A percentile compares a stretch with the other conserved stretches of the same genome.
Evolutionary conservation across 2,329 filamentous ascomycete genomes (phyloP).

Genomic region (Arthrobotrys pseudoclavata): DNA sequence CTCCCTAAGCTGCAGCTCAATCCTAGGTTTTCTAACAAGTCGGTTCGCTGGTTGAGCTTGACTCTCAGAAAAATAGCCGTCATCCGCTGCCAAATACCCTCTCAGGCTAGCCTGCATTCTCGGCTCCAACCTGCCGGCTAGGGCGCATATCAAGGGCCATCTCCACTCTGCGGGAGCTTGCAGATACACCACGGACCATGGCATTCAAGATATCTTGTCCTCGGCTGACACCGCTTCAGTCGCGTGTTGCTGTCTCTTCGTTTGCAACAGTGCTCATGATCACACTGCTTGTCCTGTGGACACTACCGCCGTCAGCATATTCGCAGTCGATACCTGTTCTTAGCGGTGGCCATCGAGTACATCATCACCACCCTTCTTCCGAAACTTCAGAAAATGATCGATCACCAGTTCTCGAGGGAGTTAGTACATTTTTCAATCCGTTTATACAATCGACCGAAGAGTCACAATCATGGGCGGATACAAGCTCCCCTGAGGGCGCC

Average conservation of each 20-base stretch:
- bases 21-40: constrained; percentile 23
- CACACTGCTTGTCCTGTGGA: constrained; percentile 74
- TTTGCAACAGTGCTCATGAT: constrained; percentile 74
- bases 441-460: constrained; percentile 48
- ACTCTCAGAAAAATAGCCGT: constrained; percentile 8
- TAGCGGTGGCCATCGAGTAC: constrained; percentile 63
- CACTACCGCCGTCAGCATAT: constrained; percentile 73
- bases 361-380: constrained; percentile 59
- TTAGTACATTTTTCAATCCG: constrained; percentile 61
- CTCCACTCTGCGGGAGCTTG: constrained; percentile 19
- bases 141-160: constrained; percentile 15
- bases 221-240: constrained; percentile 77
- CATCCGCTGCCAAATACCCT: constrained; percentile 22
- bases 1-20: constrained; percentile 19
- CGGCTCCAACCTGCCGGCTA: constrained; percentile 37
- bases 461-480: constrained; percentile 37
- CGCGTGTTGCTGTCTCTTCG: constrained; percentile 78
- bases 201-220: constrained; percentile 57
- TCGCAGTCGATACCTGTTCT: constrained; percentile 69
- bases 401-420: constrained; percentile 49
- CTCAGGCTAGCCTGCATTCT: constrained; percentile 34
- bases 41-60: constrained; percentile 57
- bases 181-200: constrained; percentile 32
- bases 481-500: constrained; percentile 13
- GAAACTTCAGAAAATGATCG: constrained; percentile 64